Evolutionary conservation across 2,329 filamentous ascomycete genomes (phyloP).

Genomic region (Arthrobotrys sphaeroides): DNA sequence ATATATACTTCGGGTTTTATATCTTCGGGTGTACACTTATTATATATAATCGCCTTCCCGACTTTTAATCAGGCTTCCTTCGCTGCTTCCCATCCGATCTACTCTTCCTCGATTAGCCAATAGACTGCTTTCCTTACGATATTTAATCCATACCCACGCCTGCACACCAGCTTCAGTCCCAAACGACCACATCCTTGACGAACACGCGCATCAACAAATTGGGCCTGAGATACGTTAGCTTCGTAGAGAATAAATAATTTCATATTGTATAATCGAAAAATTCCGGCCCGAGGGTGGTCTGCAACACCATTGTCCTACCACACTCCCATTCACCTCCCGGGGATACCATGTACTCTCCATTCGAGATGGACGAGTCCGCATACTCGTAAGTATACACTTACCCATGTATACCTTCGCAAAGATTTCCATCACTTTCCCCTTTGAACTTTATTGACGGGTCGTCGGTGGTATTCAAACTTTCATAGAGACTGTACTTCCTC

Average conservation of each 20-base stretch:
- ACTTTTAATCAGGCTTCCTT: neutral
- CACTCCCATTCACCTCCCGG: neutral
- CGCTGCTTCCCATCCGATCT: neutral
- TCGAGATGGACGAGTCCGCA: slow-evolving; percentile 48
- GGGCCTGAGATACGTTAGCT: neutral
- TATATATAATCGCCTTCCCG: too few species aligned
- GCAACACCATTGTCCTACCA: neutral
- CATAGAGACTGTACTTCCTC: slow-evolving; percentile 43
- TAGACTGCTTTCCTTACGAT: neutral
- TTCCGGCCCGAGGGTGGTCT: too few species aligned
- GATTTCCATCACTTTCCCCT: too few species aligned
- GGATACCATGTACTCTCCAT: slow-evolving; percentile 39
- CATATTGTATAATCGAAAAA: too few species aligned
- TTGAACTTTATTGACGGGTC: neutral
- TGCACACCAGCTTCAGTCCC: neutral
- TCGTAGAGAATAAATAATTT: neutral
- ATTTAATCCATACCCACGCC: neutral
- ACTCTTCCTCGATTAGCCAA: neutral
- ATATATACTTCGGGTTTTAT: too few species aligned
- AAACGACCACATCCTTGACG: neutral
- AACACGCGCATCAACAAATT: too few species aligned
- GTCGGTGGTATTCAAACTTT: neutral
- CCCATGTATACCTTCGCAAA: too few species aligned
- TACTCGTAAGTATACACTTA: slow-evolving; percentile 32
- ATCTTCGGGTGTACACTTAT: too few species aligned